A percentile compares a stretch with the other conserved stretches of the same genome.
Evolutionary conservation across 257 asterid species (phyloP).

Genomic region (Dorcoceras hygrometricum): DNA sequence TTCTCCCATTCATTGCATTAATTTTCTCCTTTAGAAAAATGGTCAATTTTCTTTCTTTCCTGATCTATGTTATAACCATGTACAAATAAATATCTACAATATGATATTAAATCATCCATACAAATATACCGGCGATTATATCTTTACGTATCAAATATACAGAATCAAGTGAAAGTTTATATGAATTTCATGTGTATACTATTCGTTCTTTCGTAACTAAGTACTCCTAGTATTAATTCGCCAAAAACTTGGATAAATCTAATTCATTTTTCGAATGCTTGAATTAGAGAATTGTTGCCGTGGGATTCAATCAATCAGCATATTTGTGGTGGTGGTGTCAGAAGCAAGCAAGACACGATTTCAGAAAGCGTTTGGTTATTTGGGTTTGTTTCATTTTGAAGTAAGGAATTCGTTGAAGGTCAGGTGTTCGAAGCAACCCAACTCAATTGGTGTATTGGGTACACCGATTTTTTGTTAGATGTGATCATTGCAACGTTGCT

Average conservation of each 20-base stretch:
- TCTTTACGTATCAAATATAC: too few relatives aligned
- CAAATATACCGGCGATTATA: too few relatives aligned
- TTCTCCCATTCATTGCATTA: neutral
- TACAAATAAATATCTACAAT: neutral
- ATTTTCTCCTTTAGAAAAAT: neutral
- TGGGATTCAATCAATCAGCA: neutral
- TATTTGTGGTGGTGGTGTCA: constrained; percentile 23
- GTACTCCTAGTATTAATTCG: too few relatives aligned
- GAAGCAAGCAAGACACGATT: constrained; percentile 43
- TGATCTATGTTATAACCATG: neutral
- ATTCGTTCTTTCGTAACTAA: too few relatives aligned
- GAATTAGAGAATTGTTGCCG: neutral
- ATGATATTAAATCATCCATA: too few relatives aligned
- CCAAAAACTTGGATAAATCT: neutral
- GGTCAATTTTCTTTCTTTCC: neutral
- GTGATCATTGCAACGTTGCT: constrained; percentile 26
- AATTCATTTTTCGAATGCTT: neutral
- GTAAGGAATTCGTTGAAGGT: constrained; percentile 29
- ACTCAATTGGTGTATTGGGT: neutral
- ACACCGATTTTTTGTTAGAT: constrained; percentile 36
- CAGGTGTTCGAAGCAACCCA: constrained; percentile 32
- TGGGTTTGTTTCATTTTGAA: constrained; percentile 36
- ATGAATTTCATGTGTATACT: too few relatives aligned
- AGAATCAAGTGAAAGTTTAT: too few relatives aligned
- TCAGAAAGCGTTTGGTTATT: constrained; percentile 19